Percentiles rank a stretch among this genome's conserved stretches.
phyloP scores from a whole-genome alignment of 2,329 filamentous ascomycete species.

The Venturia aucupariae region DNA sequence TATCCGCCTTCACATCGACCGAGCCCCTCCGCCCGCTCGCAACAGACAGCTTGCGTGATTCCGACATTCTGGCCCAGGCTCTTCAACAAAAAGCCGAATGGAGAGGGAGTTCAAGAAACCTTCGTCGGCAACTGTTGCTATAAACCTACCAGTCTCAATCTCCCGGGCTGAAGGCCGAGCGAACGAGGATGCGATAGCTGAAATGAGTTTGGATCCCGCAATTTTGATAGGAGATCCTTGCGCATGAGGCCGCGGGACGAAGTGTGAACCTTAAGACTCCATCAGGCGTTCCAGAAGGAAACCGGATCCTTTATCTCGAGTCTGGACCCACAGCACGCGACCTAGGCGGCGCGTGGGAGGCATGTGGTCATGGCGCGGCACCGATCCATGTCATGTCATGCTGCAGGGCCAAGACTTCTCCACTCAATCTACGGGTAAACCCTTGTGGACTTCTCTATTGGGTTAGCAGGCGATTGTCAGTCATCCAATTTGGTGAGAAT shows the following conservation, averaged over 20 bases:
- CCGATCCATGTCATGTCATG: not conserved
- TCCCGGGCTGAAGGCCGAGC: not conserved
- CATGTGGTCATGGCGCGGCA: not conserved
- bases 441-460: not conserved
- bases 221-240: not conserved
- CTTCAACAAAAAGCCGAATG: not conserved
- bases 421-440: not conserved
- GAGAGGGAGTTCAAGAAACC: not conserved
- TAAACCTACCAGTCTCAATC: not conserved
- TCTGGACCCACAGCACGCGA: not conserved
- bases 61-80: not conserved
- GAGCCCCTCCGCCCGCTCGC: constrained; percentile 12
- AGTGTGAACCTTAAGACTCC: not conserved
- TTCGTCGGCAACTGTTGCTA: not conserved
- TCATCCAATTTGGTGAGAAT: not conserved
- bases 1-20: constrained; percentile 43
- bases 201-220: not conserved
- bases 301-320: not conserved
- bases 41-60: not conserved
- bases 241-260: not conserved
- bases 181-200: not conserved
- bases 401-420: constrained; percentile 1
- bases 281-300: not conserved
- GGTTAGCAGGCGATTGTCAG: not conserved
- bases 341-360: not conserved